These are phyloP conservation scores for Phaseolus coccineus DNA, from an alignment of 331 rosid genomes.

Conservation along the genomic window DNA sequence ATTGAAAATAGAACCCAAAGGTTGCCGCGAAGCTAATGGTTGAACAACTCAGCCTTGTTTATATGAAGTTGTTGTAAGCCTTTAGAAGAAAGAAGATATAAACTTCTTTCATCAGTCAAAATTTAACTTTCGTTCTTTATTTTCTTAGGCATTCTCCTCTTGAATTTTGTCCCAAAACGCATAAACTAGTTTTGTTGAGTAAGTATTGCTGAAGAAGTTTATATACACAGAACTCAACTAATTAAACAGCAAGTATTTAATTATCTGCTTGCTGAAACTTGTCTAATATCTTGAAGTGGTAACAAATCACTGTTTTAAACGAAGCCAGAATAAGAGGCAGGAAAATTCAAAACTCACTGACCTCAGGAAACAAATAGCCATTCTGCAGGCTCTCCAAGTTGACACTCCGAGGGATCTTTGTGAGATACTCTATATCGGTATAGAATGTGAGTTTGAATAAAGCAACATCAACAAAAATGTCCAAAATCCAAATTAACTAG, in stretches of 20 bases:
- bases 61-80: no score
- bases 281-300: background rate
- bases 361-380: slow-evolving; percentile 80
- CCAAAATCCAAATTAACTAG: background rate
- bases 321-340: background rate
- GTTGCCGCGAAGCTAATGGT: background rate
- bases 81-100: no score
- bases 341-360: slow-evolving; percentile 36
- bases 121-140: no score
- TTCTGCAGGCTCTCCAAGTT: slow-evolving; percentile 69
- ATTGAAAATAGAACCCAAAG: background rate
- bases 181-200: no score
- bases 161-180: no score
- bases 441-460: background rate
- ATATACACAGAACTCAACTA: no score
- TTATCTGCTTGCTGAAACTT: background rate
- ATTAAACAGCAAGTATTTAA: background rate
- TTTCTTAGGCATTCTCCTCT: no score
- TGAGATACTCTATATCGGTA: slow-evolving; percentile 47
- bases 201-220: no score
- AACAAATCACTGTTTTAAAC: background rate
- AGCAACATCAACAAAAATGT: background rate
- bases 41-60: background rate
- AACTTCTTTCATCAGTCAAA: background rate
- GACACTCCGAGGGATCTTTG: slow-evolving; percentile 61